These are phyloP conservation scores for Penicillium bovifimosum DNA, from an alignment of 495 filamentous ascomycete genomes.

Conservation along the genomic window DNA sequence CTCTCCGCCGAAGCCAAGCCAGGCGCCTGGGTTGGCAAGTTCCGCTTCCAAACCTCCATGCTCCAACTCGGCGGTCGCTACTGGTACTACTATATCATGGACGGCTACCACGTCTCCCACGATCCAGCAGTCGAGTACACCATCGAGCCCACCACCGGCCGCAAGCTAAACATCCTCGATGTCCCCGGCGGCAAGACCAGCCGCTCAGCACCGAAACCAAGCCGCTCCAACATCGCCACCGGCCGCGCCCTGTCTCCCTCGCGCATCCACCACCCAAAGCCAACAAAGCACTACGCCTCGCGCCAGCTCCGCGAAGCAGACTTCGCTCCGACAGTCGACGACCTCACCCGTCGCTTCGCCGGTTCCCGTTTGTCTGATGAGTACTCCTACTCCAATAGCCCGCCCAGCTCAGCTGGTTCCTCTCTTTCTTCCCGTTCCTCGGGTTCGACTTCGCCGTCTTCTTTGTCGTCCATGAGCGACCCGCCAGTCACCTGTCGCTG, in stretches of 20 bases:
- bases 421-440: constrained; percentile 69
- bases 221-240: constrained; percentile 63
- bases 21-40: constrained; percentile 89
- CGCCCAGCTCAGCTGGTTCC: constrained; percentile 70
- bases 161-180: constrained; percentile 79
- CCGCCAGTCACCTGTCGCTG: constrained; percentile 72
- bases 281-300: constrained; percentile 77
- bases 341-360: constrained; percentile 68
- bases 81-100: constrained; percentile 99
- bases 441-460: constrained; percentile 64
- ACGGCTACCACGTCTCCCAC: constrained; percentile 97
- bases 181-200: constrained; percentile 46
- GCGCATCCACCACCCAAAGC: constrained; percentile 87
- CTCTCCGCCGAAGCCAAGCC: constrained; percentile 84
- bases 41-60: constrained; percentile 83
- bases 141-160: constrained; percentile 94
- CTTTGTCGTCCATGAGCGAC: constrained; percentile 68
- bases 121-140: constrained; percentile 87
- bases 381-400: constrained; percentile 55
- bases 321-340: constrained; percentile 64
- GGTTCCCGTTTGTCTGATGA: constrained; percentile 66
- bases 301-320: constrained; percentile 75
- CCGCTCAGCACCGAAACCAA: constrained; percentile 19
- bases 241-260: constrained; percentile 81
- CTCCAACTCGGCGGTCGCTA: constrained; percentile 82